Conservation (phyloP, 2,329 filamentous ascomycete genomes). For the Colletotrichum noveboracense region DNA sequence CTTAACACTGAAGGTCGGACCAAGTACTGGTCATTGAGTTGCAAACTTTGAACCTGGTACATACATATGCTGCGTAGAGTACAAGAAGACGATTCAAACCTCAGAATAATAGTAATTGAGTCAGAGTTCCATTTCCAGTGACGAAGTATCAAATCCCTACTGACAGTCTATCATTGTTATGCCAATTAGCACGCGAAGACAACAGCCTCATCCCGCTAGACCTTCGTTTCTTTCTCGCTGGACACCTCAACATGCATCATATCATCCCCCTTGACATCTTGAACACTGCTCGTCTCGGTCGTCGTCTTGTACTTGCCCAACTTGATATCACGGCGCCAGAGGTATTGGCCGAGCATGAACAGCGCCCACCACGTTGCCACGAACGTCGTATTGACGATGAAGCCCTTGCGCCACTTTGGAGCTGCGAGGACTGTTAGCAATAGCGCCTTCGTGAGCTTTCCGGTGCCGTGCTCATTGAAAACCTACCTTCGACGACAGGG, state of each 20-base stretch:
- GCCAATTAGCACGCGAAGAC: neutral
- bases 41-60: too few species aligned
- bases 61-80: neutral
- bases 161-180: neutral
- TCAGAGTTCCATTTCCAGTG: neutral
- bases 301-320: neutral
- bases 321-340: neutral
- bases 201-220: neutral
- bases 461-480: neutral
- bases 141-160: neutral
- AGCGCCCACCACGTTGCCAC: neutral
- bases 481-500: slow-evolving; percentile 11
- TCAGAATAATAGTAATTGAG: neutral
- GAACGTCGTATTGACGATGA: slow-evolving; percentile 19
- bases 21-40: neutral
- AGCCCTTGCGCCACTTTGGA: slow-evolving; percentile 21
- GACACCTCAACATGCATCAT: neutral
- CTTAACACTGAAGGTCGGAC: neutral
- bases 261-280: neutral
- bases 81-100: neutral
- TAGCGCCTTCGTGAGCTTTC: accelerated
- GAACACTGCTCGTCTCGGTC: neutral
- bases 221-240: neutral
- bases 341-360: slow-evolving; percentile 1
- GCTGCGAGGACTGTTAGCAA: neutral